These are phyloP conservation scores for Globisporangium megalacanthum DNA, from an alignment of 352 stramenopile genomes.

Conservation along the genomic window DNA sequence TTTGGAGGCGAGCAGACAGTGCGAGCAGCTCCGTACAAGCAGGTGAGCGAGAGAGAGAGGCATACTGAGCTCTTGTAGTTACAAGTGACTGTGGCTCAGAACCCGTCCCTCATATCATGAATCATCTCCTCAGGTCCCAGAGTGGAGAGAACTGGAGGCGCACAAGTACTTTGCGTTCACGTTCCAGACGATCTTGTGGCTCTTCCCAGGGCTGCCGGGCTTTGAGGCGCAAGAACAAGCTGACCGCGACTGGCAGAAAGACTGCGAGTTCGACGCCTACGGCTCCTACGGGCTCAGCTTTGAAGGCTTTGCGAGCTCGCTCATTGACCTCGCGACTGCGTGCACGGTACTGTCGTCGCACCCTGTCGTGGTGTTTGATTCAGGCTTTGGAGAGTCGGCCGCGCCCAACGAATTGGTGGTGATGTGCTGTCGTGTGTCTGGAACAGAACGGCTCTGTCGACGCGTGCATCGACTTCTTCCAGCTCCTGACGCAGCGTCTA, in stretches of 20 bases:
- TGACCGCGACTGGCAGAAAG: conserved; percentile 37
- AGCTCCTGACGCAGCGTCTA: conserved; percentile 32
- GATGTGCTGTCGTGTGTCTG: too few relatives aligned
- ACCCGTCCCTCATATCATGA: too few relatives aligned
- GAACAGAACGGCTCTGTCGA: conserved; percentile 28
- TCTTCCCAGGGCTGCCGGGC: conserved; percentile 41
- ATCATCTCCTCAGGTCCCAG: too few relatives aligned
- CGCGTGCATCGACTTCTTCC: conserved; percentile 46
- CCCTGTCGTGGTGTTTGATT: too few relatives aligned
- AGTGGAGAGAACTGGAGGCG: conserved; percentile 32
- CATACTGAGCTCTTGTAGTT: background rate
- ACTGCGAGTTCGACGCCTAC: conserved; percentile 48
- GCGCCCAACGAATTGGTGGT: too few relatives aligned
- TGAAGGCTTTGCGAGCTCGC: conserved; percentile 38
- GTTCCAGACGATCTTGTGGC: conserved; percentile 38
- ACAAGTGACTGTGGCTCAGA: background rate
- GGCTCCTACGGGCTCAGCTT: conserved; percentile 31
- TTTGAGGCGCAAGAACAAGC: conserved; percentile 34
- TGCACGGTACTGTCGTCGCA: too few relatives aligned
- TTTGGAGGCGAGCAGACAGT: conserved; percentile 14
- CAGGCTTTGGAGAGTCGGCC: too few relatives aligned
- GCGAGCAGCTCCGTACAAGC: background rate
- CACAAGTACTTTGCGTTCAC: conserved; percentile 47
- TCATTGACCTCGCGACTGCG: conserved; percentile 38
- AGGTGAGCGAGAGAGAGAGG: too few relatives aligned